Conservation (phyloP, 805 yeast species). For the Kuraishia capsulata region DNA sequence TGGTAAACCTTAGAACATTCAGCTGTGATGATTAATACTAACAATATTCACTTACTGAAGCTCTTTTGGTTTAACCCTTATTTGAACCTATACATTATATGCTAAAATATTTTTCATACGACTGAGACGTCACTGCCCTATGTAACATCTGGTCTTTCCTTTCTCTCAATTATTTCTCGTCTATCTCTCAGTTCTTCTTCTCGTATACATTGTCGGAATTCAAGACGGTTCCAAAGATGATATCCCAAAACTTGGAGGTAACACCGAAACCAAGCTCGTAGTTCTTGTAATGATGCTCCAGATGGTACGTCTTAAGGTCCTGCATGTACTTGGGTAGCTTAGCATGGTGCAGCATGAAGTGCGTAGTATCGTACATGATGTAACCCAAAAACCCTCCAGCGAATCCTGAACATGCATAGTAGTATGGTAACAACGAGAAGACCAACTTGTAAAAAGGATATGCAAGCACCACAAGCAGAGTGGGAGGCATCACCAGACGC, state of each 20-base stretch:
- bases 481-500: conserved; percentile 95
- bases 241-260: conserved; percentile 90
- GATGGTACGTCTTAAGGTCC: conserved; percentile 77
- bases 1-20: no score
- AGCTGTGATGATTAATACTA: no score
- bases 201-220: conserved; percentile 34
- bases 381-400: conserved; percentile 97
- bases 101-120: no score
- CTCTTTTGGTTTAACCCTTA: no score
- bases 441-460: conserved; percentile 77
- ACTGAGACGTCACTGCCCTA: no score
- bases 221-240: conserved; percentile 76
- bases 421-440: conserved; percentile 66
- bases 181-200: conserved; percentile 23
- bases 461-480: conserved; percentile 63
- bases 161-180: no score
- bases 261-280: conserved; percentile 97
- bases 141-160: no score
- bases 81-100: no score
- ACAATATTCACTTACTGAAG: no score
- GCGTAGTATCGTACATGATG: conserved; percentile 86
- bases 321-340: conserved; percentile 70
- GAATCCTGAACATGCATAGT: conserved; percentile 84
- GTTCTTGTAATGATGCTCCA: conserved; percentile 97
- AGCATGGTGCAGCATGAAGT: conserved; percentile 87